Evolutionary conservation across 495 filamentous ascomycete genomes (phyloP).

Genomic region (Penicillium crystallinum): DNA sequence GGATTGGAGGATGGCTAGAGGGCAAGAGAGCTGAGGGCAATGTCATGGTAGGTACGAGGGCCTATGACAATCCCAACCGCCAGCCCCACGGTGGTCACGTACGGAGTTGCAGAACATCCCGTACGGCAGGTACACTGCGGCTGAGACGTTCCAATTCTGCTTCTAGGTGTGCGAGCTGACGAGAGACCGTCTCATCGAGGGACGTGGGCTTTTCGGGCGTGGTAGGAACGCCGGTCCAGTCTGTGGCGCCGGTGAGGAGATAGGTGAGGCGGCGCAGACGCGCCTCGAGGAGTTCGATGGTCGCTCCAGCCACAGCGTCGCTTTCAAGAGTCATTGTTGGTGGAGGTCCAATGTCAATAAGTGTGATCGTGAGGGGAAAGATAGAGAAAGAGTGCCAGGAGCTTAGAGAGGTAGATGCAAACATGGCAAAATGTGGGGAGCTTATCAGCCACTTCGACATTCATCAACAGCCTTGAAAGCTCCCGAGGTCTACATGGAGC

Average conservation of each 20-base stretch:
- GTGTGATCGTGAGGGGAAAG: neutral
- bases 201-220: conserved; percentile 34
- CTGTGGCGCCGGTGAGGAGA: conserved; percentile 58
- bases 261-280: conserved; percentile 71
- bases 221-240: conserved; percentile 39
- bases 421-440: conserved; percentile 24
- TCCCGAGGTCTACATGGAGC: too few species aligned
- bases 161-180: conserved; percentile 62
- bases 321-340: conserved; percentile 34
- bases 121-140: conserved; percentile 40
- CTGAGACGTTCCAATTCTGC: conserved; percentile 48
- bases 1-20: neutral
- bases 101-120: conserved; percentile 49
- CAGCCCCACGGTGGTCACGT: conserved; percentile 12
- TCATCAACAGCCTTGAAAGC: too few species aligned
- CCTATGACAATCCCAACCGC: neutral
- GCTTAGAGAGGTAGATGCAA: conserved; percentile 16
- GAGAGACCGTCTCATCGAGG: conserved; percentile 40
- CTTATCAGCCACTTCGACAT: neutral
- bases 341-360: neutral
- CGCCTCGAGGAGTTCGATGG: conserved; percentile 71
- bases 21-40: neutral
- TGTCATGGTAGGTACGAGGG: neutral
- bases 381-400: neutral
- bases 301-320: conserved; percentile 42